A percentile compares a stretch with the other conserved stretches of the same genome.
These are phyloP conservation scores for Lepidopterella palustris DNA, from an alignment of 495 filamentous ascomycete species.

Conservation along the genomic window DNA sequence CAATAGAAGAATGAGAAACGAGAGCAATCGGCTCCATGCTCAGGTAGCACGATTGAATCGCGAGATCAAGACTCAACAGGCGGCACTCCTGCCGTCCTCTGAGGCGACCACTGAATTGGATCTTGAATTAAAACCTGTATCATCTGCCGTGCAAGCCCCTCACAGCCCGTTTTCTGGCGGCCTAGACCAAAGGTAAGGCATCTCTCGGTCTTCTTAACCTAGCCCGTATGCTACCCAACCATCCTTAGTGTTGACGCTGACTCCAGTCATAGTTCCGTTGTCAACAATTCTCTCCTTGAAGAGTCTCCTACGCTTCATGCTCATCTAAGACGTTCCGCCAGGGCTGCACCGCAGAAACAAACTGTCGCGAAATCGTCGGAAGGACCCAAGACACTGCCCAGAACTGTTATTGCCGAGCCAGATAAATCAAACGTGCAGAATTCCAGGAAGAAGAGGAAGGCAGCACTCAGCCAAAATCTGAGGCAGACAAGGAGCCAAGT, in stretches of 20 bases:
- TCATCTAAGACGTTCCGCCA: no score
- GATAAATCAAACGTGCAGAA: no score
- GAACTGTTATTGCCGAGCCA: no score
- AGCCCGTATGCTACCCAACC: neutral
- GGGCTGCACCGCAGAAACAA: no score
- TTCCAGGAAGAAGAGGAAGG: constrained; percentile 8
- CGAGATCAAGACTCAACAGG: neutral
- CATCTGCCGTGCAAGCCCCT: neutral
- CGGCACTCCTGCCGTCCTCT: neutral
- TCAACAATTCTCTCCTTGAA: no score
- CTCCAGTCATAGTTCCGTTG: neutral
- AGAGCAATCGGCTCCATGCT: neutral
- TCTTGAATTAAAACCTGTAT: neutral
- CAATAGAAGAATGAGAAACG: neutral
- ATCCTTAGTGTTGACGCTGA: neutral
- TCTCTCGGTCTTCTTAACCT: neutral
- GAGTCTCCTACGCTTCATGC: no score
- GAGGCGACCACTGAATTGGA: constrained; percentile 1
- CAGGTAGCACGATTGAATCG: neutral
- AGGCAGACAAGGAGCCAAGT: constrained; percentile 5
- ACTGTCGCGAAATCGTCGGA: no score
- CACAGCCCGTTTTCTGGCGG: neutral
- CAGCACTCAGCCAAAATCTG: neutral
- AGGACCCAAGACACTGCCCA: neutral
- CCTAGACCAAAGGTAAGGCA: neutral